Evolutionary conservation across 306 rosid genomes (phyloP).

Genomic region (Quercus agrifolia): DNA sequence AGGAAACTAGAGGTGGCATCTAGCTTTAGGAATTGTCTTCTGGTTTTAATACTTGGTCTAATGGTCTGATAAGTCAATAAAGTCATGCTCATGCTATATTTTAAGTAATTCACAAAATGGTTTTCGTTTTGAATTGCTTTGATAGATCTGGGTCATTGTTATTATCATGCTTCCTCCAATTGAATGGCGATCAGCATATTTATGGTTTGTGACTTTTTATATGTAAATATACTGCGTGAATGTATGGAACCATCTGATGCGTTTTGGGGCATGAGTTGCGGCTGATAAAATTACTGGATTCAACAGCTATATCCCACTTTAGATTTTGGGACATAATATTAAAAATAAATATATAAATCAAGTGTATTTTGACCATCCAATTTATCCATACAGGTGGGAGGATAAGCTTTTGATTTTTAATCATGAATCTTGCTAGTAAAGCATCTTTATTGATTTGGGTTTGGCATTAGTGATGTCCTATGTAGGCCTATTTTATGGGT

Average conservation of each 20-base stretch:
- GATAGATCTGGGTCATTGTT: background rate
- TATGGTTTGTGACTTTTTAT: background rate
- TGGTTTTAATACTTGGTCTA: background rate
- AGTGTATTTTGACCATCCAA: background rate
- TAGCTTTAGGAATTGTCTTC: background rate
- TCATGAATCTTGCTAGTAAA: background rate
- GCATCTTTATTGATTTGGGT: background rate
- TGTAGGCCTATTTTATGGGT: background rate
- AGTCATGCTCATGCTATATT: background rate
- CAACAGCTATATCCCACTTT: background rate
- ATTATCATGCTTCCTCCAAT: background rate
- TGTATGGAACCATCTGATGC: background rate
- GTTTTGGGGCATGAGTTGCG: background rate
- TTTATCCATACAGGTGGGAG: background rate
- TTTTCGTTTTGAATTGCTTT: background rate
- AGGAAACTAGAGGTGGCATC: too few relatives aligned
- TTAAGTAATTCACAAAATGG: background rate
- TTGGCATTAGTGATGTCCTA: background rate
- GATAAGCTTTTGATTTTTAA: background rate
- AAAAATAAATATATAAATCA: background rate
- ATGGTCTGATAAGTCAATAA: background rate
- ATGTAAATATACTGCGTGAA: background rate
- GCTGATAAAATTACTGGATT: background rate
- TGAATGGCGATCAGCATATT: background rate
- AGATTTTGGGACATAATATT: background rate